Percentiles rank a stretch among this genome's conserved stretches.
phyloP scores from a whole-genome alignment of 192 early-diverging fungal genomes.

The Linnemannia exigua region DNA sequence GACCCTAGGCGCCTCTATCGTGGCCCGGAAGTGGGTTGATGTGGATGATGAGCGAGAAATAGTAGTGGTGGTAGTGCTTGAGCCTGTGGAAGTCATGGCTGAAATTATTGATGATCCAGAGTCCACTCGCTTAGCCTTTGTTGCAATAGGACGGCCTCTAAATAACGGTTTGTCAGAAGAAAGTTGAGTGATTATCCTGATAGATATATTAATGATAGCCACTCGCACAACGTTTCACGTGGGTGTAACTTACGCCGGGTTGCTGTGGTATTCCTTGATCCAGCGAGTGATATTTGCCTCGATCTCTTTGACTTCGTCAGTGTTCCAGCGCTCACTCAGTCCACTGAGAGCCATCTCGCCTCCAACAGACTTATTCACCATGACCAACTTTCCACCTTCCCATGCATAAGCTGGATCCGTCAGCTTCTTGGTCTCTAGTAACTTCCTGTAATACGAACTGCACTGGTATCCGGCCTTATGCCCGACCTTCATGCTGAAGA shows the following conservation, averaged over 20 bases:
- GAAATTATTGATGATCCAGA: constrained; percentile 11
- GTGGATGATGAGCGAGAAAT: neutral
- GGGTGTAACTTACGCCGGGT: constrained; percentile 24
- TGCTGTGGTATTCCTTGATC: constrained; percentile 65
- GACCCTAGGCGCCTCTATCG: constrained; percentile 47
- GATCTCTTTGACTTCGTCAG: constrained; percentile 60
- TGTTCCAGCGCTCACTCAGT: constrained; percentile 65
- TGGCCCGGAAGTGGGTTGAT: constrained; percentile 15
- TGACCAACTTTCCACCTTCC: constrained; percentile 64
- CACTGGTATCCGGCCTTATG: constrained; percentile 74
- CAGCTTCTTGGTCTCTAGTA: constrained; percentile 58
- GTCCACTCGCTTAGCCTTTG: constrained; percentile 17
- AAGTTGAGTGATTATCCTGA: neutral
- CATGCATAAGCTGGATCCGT: constrained; percentile 65
- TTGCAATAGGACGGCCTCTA: constrained; percentile 20
- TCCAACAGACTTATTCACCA: constrained; percentile 60
- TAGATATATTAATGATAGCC: neutral
- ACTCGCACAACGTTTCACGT: neutral
- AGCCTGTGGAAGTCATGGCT: neutral
- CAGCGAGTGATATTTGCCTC: constrained; percentile 64
- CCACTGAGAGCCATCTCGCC: constrained; percentile 53
- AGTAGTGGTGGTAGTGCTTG: neutral
- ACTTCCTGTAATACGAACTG: constrained; percentile 69
- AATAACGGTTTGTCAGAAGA: neutral
- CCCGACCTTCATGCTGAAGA: constrained; percentile 65